Evolutionary conservation across 768 basidiomycete species (phyloP).

Genomic region (Clitopilus passeckerianus): DNA sequence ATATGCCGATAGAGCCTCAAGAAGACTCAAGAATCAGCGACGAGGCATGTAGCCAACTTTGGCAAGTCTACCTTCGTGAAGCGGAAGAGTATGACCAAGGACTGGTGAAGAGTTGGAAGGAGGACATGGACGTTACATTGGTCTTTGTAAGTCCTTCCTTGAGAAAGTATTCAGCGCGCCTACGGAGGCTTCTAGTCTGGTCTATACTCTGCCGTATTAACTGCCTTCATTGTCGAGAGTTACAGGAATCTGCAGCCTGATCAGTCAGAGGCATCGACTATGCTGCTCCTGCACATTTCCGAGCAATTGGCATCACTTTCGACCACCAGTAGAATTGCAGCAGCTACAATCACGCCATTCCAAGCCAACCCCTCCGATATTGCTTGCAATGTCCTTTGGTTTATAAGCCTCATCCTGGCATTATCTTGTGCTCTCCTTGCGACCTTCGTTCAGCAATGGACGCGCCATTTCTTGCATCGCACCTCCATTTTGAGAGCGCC

Average conservation of each 20-base stretch:
- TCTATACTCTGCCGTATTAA: conserved; percentile 18
- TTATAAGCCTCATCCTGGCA: background rate
- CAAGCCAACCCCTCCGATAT: background rate
- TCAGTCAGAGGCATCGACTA: background rate
- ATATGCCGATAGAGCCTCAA: background rate
- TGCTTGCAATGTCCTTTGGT: background rate
- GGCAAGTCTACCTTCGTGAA: background rate
- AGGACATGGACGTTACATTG: conserved; percentile 13
- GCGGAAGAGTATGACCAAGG: conserved; percentile 3
- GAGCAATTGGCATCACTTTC: background rate
- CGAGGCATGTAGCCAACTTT: background rate
- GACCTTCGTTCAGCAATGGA: background rate
- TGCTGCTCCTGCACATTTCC: background rate
- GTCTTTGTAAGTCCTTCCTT: conserved; percentile 13
- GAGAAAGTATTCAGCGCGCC: background rate
- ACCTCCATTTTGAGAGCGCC: background rate
- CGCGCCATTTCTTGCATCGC: background rate
- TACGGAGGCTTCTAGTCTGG: conserved; percentile 11
- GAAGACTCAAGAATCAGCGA: background rate
- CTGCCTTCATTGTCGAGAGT: conserved; percentile 14
- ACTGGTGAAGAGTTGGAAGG: conserved; percentile 1
- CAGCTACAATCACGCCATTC: background rate
- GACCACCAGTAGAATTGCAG: background rate
- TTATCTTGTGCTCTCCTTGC: background rate
- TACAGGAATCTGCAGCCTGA: conserved; percentile 13